Percentiles rank a stretch among this genome's conserved stretches.
Conservation (phyloP, 2,329 filamentous ascomycete species). For the Epichloe uncinata region DNA sequence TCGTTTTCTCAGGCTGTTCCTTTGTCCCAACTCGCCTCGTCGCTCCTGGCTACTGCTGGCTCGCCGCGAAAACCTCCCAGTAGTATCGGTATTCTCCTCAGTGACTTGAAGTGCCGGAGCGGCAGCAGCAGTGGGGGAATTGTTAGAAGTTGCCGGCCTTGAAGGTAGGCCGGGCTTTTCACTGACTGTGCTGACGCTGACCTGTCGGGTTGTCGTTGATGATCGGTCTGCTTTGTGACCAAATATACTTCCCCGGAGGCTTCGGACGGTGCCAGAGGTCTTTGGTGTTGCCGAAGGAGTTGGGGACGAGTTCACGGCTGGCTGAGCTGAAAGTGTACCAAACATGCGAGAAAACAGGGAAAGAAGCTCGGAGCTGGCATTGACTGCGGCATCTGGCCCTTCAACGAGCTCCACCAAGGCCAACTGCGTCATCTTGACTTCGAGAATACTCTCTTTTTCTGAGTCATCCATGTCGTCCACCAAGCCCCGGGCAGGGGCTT, state of each 20-base stretch:
- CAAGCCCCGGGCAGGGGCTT: constrained; percentile 30
- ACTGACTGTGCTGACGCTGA: constrained; percentile 20
- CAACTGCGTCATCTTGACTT: constrained; percentile 92
- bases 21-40: constrained; percentile 33
- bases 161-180: constrained; percentile 23
- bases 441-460: constrained; percentile 84
- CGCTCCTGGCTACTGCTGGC: constrained; percentile 22
- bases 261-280: constrained; percentile 59
- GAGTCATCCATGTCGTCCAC: constrained; percentile 70
- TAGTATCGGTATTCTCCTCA: constrained; percentile 39
- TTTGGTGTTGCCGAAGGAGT: constrained; percentile 45
- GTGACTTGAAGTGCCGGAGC: constrained; percentile 73
- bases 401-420: constrained; percentile 72
- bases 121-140: constrained; percentile 22
- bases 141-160: constrained; percentile 29
- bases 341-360: constrained; percentile 73
- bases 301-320: constrained; percentile 24
- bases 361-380: constrained; percentile 74
- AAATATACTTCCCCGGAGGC: constrained; percentile 65
- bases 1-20: constrained; percentile 40
- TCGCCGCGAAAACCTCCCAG: constrained; percentile 17
- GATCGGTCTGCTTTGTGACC: constrained; percentile 38
- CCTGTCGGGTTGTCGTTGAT: constrained; percentile 27
- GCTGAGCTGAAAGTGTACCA: constrained; percentile 37
- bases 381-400: constrained; percentile 73